Conservation (phyloP, 768 basidiomycete species). For the Kockovaella imperatae region DNA sequence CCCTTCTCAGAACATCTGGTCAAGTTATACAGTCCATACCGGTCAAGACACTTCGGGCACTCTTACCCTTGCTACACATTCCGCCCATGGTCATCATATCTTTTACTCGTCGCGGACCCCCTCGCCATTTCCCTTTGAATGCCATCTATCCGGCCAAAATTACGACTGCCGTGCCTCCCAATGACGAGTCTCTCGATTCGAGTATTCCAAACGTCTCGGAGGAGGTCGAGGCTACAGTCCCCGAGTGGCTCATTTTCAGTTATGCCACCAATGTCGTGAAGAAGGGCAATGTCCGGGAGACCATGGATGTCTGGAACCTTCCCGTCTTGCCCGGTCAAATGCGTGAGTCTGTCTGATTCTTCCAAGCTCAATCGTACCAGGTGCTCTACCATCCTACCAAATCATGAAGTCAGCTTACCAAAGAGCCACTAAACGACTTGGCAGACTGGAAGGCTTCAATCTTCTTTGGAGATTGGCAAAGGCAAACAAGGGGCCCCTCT, state of each 20-base stretch:
- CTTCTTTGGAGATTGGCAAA: conserved; percentile 37
- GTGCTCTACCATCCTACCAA: conserved; percentile 27
- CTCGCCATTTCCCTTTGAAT: conserved; percentile 64
- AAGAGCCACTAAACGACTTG: conserved; percentile 23
- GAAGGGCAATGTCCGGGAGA: conserved; percentile 66
- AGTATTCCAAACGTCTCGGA: conserved; percentile 71
- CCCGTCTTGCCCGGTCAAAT: conserved; percentile 69
- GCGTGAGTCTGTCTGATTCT: conserved; percentile 47
- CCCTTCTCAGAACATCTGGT: conserved; percentile 6
- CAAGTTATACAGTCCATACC: conserved; percentile 4
- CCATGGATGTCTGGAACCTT: conserved; percentile 77
- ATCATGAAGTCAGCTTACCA: conserved; percentile 35
- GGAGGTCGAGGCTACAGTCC: conserved; percentile 41
- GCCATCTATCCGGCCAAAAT: conserved; percentile 57
- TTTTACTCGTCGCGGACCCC: conserved; percentile 63
- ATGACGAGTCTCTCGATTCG: conserved; percentile 26
- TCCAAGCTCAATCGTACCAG: conserved; percentile 9
- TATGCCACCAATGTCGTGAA: conserved; percentile 82
- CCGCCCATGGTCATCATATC: conserved; percentile 48
- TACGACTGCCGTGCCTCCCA: conserved; percentile 18
- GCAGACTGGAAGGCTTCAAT: conserved; percentile 31
- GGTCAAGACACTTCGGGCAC: conserved; percentile 6
- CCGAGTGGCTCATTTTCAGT: conserved; percentile 63
- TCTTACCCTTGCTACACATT: conserved; percentile 34
- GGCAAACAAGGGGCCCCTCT: conserved; percentile 31